Evolutionary conservation across 805 yeast genomes (phyloP).

Genomic region (Candida railenensis): DNA sequence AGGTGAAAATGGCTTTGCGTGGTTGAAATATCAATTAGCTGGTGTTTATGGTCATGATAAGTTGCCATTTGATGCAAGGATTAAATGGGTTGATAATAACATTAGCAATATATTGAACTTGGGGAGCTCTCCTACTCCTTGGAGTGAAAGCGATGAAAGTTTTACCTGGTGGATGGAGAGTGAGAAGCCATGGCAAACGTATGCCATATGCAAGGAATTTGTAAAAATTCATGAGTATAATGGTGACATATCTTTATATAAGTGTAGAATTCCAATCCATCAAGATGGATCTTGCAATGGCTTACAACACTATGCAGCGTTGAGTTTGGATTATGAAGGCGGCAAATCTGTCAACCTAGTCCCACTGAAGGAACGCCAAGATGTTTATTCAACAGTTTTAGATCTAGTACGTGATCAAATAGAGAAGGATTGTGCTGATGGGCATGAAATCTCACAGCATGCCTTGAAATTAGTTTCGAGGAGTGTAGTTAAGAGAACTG

Average conservation of each 20-base stretch:
- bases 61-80: constrained; percentile 21
- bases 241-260: constrained; percentile 18
- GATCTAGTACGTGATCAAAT: constrained; percentile 18
- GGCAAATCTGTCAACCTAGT: constrained; percentile 39
- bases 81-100: constrained; percentile 24
- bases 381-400: constrained; percentile 34
- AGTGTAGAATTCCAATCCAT: constrained; percentile 35
- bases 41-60: constrained; percentile 31
- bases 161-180: constrained; percentile 35
- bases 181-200: constrained; percentile 41
- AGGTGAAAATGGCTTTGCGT: constrained; percentile 32
- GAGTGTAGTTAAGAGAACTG: constrained; percentile 39
- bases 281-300: constrained; percentile 49
- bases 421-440: not conserved
- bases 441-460: constrained; percentile 12
- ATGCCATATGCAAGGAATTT: constrained; percentile 36
- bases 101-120: constrained; percentile 21
- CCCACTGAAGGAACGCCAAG: constrained; percentile 16
- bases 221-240: constrained; percentile 14
- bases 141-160: constrained; percentile 6
- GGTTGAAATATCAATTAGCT: constrained; percentile 41
- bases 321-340: constrained; percentile 36
- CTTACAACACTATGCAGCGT: constrained; percentile 45
- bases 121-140: constrained; percentile 24
- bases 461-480: constrained; percentile 22